A percentile compares a stretch with the other conserved stretches of the same genome.
These are phyloP conservation scores for Podila minutissima DNA, from an alignment of 192 early-diverging fungal species.

Conservation along the genomic window DNA sequence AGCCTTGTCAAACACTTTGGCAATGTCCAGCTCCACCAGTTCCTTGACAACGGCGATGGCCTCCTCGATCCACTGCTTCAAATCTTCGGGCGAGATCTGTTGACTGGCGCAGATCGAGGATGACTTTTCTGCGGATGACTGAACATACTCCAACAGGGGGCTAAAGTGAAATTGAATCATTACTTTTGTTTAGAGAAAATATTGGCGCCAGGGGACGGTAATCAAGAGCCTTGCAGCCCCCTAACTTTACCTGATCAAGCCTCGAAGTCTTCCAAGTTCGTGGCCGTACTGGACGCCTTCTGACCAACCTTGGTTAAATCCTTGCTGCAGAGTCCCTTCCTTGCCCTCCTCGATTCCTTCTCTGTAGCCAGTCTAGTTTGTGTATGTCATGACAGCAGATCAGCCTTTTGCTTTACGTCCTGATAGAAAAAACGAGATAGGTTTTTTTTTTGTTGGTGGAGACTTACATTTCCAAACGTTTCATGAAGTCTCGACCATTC, in stretches of 20 bases:
- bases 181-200: background rate
- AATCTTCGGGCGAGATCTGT: conserved; percentile 1
- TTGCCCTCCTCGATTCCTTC: conserved; percentile 74
- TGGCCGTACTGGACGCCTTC: conserved; percentile 63
- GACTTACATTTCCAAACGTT: conserved; percentile 67
- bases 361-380: conserved; percentile 65
- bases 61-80: conserved; percentile 17
- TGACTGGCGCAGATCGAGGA: background rate
- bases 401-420: background rate
- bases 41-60: conserved; percentile 31
- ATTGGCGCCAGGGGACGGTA: no score
- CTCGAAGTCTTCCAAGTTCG: conserved; percentile 62
- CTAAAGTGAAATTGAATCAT: background rate
- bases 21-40: conserved; percentile 33
- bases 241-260: conserved; percentile 56
- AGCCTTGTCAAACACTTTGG: conserved; percentile 47
- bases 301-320: conserved; percentile 71
- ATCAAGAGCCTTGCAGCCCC: no score
- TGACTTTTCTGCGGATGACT: conserved; percentile 3
- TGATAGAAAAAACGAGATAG: background rate
- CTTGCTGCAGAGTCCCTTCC: conserved; percentile 62
- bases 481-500: conserved; percentile 71
- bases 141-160: conserved; percentile 30
- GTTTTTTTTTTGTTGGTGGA: background rate
- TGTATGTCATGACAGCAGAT: background rate